Evolutionary conservation across 2,329 filamentous ascomycete species (phyloP), one percentile per base, ranked within the genome.

Genomic region (Cladosporium austrohemisphaericum): DNA sequence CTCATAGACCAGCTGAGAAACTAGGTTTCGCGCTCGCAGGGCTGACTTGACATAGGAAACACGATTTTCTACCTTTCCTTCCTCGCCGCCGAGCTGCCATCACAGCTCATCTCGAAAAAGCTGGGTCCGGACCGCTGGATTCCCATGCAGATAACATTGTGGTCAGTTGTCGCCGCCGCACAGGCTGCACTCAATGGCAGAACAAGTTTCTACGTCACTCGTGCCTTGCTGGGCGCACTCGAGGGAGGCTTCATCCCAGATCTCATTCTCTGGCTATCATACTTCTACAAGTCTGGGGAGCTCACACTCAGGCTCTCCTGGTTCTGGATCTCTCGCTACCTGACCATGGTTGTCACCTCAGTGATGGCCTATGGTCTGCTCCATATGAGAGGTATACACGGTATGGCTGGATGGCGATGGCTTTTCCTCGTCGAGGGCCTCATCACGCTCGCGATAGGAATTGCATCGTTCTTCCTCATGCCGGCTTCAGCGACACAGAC

Each of bases 251-350:
- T 64, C 50, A 83, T 84, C 41, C 79, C 80, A 0, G 80, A 82
- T 52, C 79, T 80, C 18, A 77, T 86, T 11, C 69, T 86, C 0
- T 89, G 84, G 65, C 71, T 88, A 4, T 83, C 80, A 3, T 90
- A 90, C 65, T 91, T 85, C 67, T 91, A 89, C 69, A 89, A 80
- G 37, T 80, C 80, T 0, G 75, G 75, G 45, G 86, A 90, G 62
- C 71, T 91, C 0, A 84, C 85, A 0, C 76, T 78, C 9, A 77
- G 86, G 1, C 68, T 90, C 14, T 79, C 80, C 56, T 80, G 75
- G 59, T 89, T 89, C 68, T 90, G 85, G 86, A 63, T 61, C 6
- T 54, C 61, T 0, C 57, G 56, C 20, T 55, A 57, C 41, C 25
- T 53, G 22, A 61, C 61, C 1, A 53, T 56, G 26, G 59, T 63